Percentiles rank a stretch among this genome's conserved stretches.
Conservation (phyloP, 169 alveolate species). For the Babesia bovis region DNA sequence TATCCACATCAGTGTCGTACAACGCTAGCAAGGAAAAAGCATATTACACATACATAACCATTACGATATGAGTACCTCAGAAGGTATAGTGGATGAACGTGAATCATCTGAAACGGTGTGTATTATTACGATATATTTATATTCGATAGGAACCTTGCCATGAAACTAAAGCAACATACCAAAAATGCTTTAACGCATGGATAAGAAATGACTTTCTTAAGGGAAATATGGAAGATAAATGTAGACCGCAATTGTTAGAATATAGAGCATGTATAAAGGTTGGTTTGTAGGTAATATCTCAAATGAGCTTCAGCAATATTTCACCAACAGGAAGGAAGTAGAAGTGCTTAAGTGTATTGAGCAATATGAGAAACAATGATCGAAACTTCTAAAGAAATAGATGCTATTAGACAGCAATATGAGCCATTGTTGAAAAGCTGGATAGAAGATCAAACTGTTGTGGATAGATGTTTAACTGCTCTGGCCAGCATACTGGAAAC, state of each 20-base stretch:
- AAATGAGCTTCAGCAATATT: constrained; percentile 29
- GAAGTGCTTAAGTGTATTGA: constrained; percentile 37
- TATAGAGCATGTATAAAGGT: constrained; percentile 75
- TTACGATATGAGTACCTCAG: not conserved
- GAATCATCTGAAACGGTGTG: not conserved
- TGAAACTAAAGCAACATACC: constrained; percentile 68
- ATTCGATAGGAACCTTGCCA: constrained; percentile 60
- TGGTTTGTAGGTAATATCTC: not conserved
- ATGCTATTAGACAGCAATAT: not conserved
- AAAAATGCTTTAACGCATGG: constrained; percentile 74
- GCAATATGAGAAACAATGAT: constrained; percentile 29
- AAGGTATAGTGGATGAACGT: not conserved
- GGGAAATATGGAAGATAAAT: constrained; percentile 73
- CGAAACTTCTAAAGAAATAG: not conserved
- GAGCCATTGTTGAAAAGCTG: constrained; percentile 20
- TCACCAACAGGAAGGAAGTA: constrained; percentile 29
- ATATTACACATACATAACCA: no score
- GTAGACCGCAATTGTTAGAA: constrained; percentile 63
- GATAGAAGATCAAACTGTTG: not conserved
- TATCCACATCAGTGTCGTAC: no score
- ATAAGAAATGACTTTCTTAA: constrained; percentile 73
- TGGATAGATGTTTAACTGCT: constrained; percentile 41
- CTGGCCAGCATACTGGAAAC: constrained; percentile 43
- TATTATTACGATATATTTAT: not conserved
- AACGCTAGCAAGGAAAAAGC: no score